Evolutionary conservation across 2,329 filamentous ascomycete genomes (phyloP).

Genomic region (Venturia effusa): DNA sequence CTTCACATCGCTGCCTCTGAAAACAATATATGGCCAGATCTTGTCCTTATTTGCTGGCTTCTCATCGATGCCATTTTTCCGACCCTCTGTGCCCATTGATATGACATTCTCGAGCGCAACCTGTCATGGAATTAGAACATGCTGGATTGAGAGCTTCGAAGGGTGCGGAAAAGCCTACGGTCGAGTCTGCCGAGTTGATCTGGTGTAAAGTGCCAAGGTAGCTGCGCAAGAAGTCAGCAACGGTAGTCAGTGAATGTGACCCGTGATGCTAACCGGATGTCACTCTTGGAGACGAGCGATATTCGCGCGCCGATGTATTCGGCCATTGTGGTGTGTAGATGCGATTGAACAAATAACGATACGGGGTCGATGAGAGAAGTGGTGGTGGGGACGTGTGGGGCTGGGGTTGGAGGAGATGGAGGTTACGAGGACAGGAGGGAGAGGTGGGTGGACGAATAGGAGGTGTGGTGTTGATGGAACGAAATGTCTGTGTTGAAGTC

Average conservation of each 20-base stretch:
- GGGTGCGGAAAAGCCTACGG: constrained; percentile 24
- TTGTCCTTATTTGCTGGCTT: constrained; percentile 56
- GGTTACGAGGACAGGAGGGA: background rate
- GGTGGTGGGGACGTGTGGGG: background rate
- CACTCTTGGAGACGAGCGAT: constrained; percentile 93
- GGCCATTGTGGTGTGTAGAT: background rate
- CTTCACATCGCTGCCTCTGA: constrained; percentile 96
- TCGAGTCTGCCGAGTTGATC: constrained; percentile 95
- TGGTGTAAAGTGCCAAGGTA: constrained; percentile 94
- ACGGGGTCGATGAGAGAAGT: background rate
- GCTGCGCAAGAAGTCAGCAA: constrained; percentile 40
- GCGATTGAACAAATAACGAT: background rate
- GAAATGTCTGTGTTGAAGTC: background rate
- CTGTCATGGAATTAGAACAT: background rate
- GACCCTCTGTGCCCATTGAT: constrained; percentile 89
- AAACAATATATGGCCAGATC: constrained; percentile 97
- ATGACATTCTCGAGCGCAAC: constrained; percentile 94
- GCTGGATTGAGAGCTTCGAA: background rate
- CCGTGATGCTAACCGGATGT: constrained; percentile 66
- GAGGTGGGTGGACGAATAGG: background rate
- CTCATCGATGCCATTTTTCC: constrained; percentile 70
- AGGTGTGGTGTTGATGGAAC: background rate
- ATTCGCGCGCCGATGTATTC: constrained; percentile 61
- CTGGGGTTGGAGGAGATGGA: background rate
- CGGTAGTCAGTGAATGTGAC: background rate